phyloP scores from a whole-genome alignment of 78 protist genomes.

The Emiliania huxleyi region DNA sequence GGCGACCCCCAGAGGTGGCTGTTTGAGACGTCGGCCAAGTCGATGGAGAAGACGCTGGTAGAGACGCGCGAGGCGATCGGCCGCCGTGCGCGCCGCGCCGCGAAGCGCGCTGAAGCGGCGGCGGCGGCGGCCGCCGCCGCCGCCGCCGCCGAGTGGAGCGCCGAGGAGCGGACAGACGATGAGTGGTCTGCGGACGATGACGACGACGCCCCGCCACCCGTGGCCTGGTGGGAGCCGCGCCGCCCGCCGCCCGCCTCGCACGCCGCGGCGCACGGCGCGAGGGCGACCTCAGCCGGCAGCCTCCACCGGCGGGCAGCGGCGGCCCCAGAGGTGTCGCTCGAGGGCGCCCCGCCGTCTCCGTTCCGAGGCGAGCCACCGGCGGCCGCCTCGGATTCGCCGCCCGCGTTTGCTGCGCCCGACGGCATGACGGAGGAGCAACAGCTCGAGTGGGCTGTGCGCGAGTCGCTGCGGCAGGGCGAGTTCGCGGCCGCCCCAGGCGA shows the following conservation, averaged over 20 bases:
- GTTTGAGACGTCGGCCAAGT: background rate
- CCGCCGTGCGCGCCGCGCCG: background rate
- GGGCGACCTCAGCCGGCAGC: background rate
- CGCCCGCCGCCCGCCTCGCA: background rate
- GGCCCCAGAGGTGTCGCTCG: background rate
- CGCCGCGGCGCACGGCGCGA: background rate
- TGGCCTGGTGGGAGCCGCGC: background rate
- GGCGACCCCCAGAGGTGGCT: background rate
- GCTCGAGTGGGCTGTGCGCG: background rate
- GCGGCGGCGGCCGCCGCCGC: background rate
- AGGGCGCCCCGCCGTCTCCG: background rate
- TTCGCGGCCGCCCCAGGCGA: too few species aligned
- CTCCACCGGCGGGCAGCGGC: background rate
- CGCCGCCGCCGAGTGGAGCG: background rate
- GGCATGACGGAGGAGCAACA: background rate
- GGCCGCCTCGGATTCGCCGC: background rate
- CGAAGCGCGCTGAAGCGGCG: background rate
- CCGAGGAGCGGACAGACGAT: background rate
- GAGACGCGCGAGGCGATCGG: background rate
- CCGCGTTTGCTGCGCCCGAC: background rate
- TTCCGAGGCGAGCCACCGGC: background rate
- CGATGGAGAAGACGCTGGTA: background rate
- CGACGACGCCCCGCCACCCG: background rate
- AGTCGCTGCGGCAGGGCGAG: too few species aligned
- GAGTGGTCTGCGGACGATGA: background rate